phyloP scores from a whole-genome alignment of 495 filamentous ascomycete genomes.

The Copromyces sp. region DNA sequence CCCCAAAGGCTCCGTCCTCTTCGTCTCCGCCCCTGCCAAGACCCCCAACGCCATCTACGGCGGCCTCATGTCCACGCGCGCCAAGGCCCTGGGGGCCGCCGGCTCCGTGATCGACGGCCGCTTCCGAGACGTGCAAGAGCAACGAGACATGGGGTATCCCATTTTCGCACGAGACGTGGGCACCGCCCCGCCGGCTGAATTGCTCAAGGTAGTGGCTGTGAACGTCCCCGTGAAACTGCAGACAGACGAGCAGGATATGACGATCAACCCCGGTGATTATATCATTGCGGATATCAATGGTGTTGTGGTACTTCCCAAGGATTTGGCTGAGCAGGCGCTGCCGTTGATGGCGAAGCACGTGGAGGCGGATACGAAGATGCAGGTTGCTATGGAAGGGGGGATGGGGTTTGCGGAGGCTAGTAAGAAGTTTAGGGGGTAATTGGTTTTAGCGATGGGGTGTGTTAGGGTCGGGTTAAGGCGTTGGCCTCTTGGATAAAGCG shows the following conservation, averaged over 20 bases:
- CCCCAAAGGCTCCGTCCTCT: constrained; percentile 41
- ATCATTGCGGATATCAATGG: constrained; percentile 48
- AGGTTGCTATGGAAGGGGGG: constrained; percentile 38
- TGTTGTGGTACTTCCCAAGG: constrained; percentile 38
- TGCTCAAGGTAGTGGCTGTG: constrained; percentile 35
- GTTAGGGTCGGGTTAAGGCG: neutral
- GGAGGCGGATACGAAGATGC: constrained; percentile 44
- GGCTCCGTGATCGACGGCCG: constrained; percentile 47
- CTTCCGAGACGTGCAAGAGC: constrained; percentile 49
- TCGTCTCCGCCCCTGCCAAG: constrained; percentile 44
- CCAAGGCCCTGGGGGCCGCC: constrained; percentile 34
- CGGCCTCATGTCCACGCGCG: constrained; percentile 48
- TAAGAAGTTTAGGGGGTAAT: constrained; percentile 30
- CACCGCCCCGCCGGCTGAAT: constrained; percentile 37
- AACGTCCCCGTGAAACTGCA: constrained; percentile 30
- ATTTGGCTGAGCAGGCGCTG: constrained; percentile 36
- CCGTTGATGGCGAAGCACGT: constrained; percentile 40
- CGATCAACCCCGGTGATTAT: constrained; percentile 46
- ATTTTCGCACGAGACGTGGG: constrained; percentile 45
- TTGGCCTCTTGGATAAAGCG: neutral
- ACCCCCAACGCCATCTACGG: constrained; percentile 49
- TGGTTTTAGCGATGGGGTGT: neutral
- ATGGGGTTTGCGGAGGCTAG: constrained; percentile 44
- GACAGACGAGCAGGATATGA: constrained; percentile 35
- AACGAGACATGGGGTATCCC: constrained; percentile 41